Base-by-base conservation (phyloP, 371 early-diverging fungal genomes). In the Rhizopus sp. region DNA sequence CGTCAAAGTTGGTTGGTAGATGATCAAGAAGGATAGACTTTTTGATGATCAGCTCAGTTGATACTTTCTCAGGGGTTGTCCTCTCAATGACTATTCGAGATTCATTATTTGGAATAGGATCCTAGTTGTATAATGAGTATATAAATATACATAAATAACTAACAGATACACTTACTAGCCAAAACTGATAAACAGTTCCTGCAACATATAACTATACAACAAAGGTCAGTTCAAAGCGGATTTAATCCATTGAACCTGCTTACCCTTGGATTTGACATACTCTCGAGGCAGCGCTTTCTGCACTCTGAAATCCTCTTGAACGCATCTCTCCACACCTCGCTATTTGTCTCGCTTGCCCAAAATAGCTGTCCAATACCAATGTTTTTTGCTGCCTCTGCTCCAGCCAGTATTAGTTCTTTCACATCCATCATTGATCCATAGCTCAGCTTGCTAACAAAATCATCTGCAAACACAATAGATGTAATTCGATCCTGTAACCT, bases 351-450 rank as follows among this genome's bases (percentile, higher is more conserved):
- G 15, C 58, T 60, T 12, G 53, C 47, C 60, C 66, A 68, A 12
- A 71, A 45, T 1, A 75, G 48, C 15, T 69, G 64, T 3, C 67
- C 62, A 13, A 65, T 38, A 6, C 75, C 67, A 15, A 75, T 55
- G 2, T 57, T 51, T 8, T 71, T 55, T 7, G 75, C 66, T 10
- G 75, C 75, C 53, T 71, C 75, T 3, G 72, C 69, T 9, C 75
- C 63, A 3, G 75, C 75, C 29, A 75, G 64, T 0, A 75, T 66
- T 3, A 75, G 29, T 12, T 75, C 75, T 37, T 75, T 75, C 6
- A 75, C 64, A 48, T 70, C 69, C 75, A 75, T 75, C 75, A 75
- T 75, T 0, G 66, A 68, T 12, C 75, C 75, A 53, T 75, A 75
- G n/a, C 71, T 71, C 9, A 75, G 46, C 53, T 75, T 75, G 55